phyloP scores from a whole-genome alignment of 805 yeast genomes.

The Ogataea henricii region DNA sequence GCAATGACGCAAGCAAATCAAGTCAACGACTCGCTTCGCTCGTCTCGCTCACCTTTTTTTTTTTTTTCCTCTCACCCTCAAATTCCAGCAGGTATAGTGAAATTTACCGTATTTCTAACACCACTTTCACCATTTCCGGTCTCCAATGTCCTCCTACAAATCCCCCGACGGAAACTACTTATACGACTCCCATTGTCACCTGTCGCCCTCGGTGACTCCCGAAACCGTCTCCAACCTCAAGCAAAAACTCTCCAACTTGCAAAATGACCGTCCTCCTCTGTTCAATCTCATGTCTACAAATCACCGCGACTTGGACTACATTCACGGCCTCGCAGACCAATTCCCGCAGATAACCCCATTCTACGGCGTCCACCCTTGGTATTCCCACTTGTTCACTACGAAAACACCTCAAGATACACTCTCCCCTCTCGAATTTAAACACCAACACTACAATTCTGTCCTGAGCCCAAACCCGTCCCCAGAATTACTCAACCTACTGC shows the following conservation, averaged over 20 bases:
- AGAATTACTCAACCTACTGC: constrained; percentile 50
- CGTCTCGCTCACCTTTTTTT: no score
- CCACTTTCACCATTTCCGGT: not conserved
- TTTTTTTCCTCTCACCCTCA: no score
- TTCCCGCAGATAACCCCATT: constrained; percentile 42
- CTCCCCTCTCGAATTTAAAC: constrained; percentile 35
- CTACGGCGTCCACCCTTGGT: constrained; percentile 94
- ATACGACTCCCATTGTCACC: constrained; percentile 45
- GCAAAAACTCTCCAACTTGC: constrained; percentile 3
- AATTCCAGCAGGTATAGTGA: not conserved
- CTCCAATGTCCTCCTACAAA: not conserved
- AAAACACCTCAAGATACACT: constrained; percentile 15
- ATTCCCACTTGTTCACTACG: constrained; percentile 60
- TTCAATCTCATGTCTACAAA: constrained; percentile 51
- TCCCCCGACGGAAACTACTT: constrained; percentile 7
- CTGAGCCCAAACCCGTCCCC: constrained; percentile 43
- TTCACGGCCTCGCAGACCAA: constrained; percentile 22
- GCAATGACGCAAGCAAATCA: no score
- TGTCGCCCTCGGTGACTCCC: constrained; percentile 28
- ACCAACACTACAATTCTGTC: constrained; percentile 57
- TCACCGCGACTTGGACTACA: constrained; percentile 37
- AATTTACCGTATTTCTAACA: no score
- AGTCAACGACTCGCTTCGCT: no score
- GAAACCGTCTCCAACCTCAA: constrained; percentile 9
- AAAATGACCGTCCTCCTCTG: constrained; percentile 10